Percentiles rank a stretch among this genome's conserved stretches.
These are phyloP conservation scores for Zymoseptoria tritici DNA, from an alignment of 2,329 filamentous ascomycete species.

Conservation along the genomic window DNA sequence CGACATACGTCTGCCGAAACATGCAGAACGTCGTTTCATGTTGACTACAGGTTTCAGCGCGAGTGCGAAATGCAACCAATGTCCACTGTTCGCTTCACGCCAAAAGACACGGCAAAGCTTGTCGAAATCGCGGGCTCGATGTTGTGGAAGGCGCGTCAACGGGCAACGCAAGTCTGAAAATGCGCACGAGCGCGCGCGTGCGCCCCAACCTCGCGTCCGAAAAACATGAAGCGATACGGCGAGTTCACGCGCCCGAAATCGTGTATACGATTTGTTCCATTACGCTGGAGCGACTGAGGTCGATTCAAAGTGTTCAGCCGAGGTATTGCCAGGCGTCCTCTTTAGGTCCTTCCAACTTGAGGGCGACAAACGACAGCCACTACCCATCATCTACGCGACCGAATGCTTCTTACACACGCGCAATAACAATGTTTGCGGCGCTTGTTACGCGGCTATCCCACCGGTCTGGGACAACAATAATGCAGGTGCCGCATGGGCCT, in stretches of 20 bases:
- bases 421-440: conserved; percentile 9
- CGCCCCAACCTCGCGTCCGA: neutral
- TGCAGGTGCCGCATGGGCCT: conserved; percentile 5
- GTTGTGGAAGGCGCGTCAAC: neutral
- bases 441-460: conserved; percentile 2
- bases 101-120: neutral
- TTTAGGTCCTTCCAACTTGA: neutral
- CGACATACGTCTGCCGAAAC: neutral
- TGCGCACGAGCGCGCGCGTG: conserved; percentile 1
- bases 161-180: neutral
- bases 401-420: conserved; percentile 5
- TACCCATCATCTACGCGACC: conserved; percentile 8
- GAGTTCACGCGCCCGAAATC: neutral
- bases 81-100: neutral
- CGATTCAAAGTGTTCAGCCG: neutral
- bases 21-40: neutral
- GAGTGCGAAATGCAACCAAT: neutral
- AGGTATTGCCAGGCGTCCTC: neutral
- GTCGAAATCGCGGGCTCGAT: neutral
- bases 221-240: neutral
- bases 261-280: neutral
- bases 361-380: neutral
- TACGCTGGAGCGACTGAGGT: conserved; percentile 1
- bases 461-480: conserved; percentile 4
- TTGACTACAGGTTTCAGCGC: neutral